Conservation (phyloP, 148 eudicot genomes). For the Diospyros lotus region DNA sequence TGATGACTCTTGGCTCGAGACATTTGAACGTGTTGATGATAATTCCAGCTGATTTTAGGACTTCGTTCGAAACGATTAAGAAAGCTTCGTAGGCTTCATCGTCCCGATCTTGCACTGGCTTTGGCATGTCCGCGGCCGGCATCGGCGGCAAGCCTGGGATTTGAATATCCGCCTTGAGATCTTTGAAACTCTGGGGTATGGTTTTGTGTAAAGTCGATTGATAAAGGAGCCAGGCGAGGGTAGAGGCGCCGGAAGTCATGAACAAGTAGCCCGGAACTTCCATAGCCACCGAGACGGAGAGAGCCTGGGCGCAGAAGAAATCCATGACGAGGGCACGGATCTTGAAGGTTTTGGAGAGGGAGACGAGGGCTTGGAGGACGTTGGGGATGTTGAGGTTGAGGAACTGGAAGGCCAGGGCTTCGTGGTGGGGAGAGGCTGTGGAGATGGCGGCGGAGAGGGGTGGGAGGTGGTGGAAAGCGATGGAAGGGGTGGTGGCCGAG, state of each 20-base stretch:
- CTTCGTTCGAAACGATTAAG: slow-evolving; percentile 3
- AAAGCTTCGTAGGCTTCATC: slow-evolving; percentile 17
- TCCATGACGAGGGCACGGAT: slow-evolving; percentile 33
- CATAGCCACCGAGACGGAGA: slow-evolving; percentile 16
- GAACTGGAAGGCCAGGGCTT: slow-evolving; percentile 20
- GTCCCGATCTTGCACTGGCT: slow-evolving; percentile 16
- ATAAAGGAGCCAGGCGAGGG: slow-evolving; percentile 26
- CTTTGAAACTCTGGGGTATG: slow-evolving; percentile 15
- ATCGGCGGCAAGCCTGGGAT: slow-evolving; percentile 39
- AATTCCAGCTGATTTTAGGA: slow-evolving; percentile 33
- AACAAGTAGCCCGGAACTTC: slow-evolving; percentile 32
- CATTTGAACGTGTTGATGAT: slow-evolving; percentile 25
- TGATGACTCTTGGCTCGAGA: slow-evolving; percentile 24
- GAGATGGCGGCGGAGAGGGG: slow-evolving; percentile 22
- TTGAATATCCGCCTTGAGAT: slow-evolving; percentile 11
- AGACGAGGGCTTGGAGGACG: slow-evolving; percentile 21
- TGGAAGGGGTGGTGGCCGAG: slow-evolving; percentile 19
- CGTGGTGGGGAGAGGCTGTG: slow-evolving; percentile 11
- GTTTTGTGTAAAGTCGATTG: slow-evolving; percentile 23
- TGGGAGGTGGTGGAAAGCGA: slow-evolving; percentile 34
- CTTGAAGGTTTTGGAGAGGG: slow-evolving; percentile 16
- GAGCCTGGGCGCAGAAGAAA: slow-evolving; percentile 34
- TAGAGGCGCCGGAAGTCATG: slow-evolving; percentile 30
- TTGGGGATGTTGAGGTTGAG: slow-evolving; percentile 22
- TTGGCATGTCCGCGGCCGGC: slow-evolving; percentile 23